Conservation (phyloP, 805 yeast species). For the Candida suzukii region DNA sequence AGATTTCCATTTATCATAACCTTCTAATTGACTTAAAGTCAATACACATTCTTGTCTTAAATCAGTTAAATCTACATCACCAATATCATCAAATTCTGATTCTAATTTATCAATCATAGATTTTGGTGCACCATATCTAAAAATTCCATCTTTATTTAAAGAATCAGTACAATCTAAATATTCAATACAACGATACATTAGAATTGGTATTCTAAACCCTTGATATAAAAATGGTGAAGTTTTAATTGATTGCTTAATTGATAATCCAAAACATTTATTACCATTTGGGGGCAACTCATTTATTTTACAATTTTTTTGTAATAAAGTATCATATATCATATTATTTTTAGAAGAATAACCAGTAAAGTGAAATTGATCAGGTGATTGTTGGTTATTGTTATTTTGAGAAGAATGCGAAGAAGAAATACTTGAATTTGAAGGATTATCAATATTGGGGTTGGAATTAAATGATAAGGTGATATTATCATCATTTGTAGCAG, state of each 20-base stretch:
- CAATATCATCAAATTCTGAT: conserved; percentile 7
- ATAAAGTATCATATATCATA: not conserved
- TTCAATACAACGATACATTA: conserved; percentile 65
- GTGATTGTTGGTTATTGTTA: too few relatives aligned
- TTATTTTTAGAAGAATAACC: not conserved
- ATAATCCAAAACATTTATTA: not conserved
- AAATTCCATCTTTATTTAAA: conserved; percentile 73
- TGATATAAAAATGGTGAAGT: conserved; percentile 19
- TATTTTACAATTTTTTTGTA: not conserved
- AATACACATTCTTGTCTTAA: not conserved
- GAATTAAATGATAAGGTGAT: too few relatives aligned
- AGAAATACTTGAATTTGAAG: too few relatives aligned
- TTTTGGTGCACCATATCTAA: conserved; percentile 55
- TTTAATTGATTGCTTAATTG: not conserved
- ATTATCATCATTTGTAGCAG: too few relatives aligned
- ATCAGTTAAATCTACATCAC: conserved; percentile 8
- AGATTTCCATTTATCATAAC: not conserved
- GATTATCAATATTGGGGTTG: too few relatives aligned
- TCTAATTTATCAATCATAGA: conserved; percentile 10
- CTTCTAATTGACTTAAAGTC: not conserved
- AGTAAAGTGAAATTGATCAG: too few relatives aligned
- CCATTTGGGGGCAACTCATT: not conserved
- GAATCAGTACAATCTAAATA: conserved; percentile 58
- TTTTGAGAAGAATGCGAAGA: too few relatives aligned
- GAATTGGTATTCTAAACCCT: conserved; percentile 51